These are phyloP conservation scores for Yarrowia porcina DNA, from an alignment of 805 yeast genomes.

Conservation along the genomic window DNA sequence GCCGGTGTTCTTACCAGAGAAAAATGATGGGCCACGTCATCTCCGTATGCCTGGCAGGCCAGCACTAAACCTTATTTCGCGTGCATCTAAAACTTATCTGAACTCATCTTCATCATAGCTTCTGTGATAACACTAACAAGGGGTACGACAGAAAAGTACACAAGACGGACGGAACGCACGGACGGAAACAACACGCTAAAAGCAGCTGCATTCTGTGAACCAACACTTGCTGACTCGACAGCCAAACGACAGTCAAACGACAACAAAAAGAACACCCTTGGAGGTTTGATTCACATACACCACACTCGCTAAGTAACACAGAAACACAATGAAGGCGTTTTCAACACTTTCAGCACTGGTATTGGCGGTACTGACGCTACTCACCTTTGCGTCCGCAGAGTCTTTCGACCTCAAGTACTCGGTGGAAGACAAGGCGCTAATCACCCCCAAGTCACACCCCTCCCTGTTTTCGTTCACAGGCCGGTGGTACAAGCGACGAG, in stretches of 20 bases:
- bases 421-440: background rate
- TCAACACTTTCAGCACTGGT: background rate
- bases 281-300: background rate
- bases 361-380: background rate
- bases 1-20: background rate
- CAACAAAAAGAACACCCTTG: no score
- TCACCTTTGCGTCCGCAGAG: background rate
- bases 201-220: background rate
- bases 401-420: constrained; percentile 6
- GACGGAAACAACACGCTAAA: background rate
- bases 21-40: background rate
- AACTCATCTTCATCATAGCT: background rate
- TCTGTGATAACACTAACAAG: background rate
- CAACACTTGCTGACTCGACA: background rate
- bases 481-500: constrained; percentile 24
- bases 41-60: background rate
- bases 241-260: background rate
- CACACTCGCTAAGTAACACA: background rate
- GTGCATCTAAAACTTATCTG: background rate
- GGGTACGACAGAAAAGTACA: background rate
- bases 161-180: background rate
- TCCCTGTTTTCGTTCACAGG: constrained; percentile 26
- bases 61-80: background rate
- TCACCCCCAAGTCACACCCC: constrained; percentile 27
- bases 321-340: background rate